Evolutionary conservation across 2,329 filamentous ascomycete genomes (phyloP), one percentile per base, ranked within the genome.

Genomic region (Chaetomiaceae sp.): DNA sequence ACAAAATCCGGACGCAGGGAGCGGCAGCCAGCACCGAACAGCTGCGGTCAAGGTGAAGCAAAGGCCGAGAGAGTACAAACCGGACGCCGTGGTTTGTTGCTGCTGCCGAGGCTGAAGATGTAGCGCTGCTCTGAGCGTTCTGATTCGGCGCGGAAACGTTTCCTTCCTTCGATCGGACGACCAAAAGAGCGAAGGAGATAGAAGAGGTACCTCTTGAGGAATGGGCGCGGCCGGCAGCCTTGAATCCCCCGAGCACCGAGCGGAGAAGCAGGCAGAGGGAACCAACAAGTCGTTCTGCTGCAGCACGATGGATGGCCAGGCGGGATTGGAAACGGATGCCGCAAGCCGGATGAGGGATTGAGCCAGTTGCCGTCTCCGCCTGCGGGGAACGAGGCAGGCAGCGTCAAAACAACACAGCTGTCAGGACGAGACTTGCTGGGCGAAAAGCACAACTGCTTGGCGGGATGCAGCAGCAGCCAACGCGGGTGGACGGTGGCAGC

Each of bases 271-370:
- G 9, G 40, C 48, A 32, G 51, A 33, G 36, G n/a, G n/a, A 38
- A 44, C 34, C 43, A 48, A 48, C 40, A 38, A 32, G 49, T 42
- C 38, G 38, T 27, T 30, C 36, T 59, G 55, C 55, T 45, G 51
- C 42, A 38, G 53, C 50, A 40, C 48, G 54, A 56, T 52, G 53
- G 53, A 49, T 56, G 55, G 51, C 49, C 51, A 48, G 51, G 53
- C 53, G 33, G 54, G 55, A 53, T 41, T 47, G 48, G 34, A 36
- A 14, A 33, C 21, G 42, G 30, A 44, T 44, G 51, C 52, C 18
- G 33, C 27, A 33, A 25, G 33, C 21, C 23, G 18, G 48, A 41
- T 21, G 44, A 27, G 34, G 25, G 54, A 54, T 13, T 23, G 48
- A n/a, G n/a, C n/a, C n/a, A n/a, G n/a, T n/a, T n/a, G 40, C 25